Evolutionary conservation across 306 rosid species (phyloP), one percentile per base, ranked within the genome.

Genomic region (Comarum palustre): DNA sequence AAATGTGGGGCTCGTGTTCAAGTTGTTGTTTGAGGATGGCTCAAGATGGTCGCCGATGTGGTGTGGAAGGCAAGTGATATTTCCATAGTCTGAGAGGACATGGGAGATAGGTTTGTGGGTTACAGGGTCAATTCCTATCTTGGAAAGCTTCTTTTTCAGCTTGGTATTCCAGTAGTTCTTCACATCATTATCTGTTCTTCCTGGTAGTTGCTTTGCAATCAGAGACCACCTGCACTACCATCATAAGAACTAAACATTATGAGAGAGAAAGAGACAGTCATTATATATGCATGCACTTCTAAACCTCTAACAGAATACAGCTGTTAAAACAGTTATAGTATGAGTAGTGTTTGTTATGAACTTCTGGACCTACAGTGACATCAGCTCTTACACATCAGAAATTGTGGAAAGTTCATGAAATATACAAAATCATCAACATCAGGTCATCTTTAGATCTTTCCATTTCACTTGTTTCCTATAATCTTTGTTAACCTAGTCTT

Each of bases 131-230:
- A 94, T 94, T 67, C 97, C 99, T 88, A 89, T 84, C 38, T 88
- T 91, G 79, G 75, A 73, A 31, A 91, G 99, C 89, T 88, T 94
- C 84, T 91, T 94, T 69, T 93, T 88, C 76, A 94, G 84, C 79
- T 88, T 91, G 46, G 97, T 94, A 85, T 94, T 94, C 99, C 99
- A 94, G 73, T 91, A 87, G 79, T 94, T 94, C 72, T 94, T 94
- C 48, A 94, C 99, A 81, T 94, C 97, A 45, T 94, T 94, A 80
- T 94, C 97, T 42, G 99, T 94, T 77, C 97, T 94, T 63, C 99
- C 99, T 6, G 93, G 97, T 4, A 94, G 80, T 41, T 79, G 80
- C 75, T 61, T 86, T 29, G 99, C 99, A 59, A 91, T 94, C 54
- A 82, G 75, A 64, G 99, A 94, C 99, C 97, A 89, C 81, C 99